A percentile compares a stretch with the other conserved stretches of the same genome.
Conservation (phyloP, 495 filamentous ascomycete genomes). For the Bathelium albidoporum region DNA sequence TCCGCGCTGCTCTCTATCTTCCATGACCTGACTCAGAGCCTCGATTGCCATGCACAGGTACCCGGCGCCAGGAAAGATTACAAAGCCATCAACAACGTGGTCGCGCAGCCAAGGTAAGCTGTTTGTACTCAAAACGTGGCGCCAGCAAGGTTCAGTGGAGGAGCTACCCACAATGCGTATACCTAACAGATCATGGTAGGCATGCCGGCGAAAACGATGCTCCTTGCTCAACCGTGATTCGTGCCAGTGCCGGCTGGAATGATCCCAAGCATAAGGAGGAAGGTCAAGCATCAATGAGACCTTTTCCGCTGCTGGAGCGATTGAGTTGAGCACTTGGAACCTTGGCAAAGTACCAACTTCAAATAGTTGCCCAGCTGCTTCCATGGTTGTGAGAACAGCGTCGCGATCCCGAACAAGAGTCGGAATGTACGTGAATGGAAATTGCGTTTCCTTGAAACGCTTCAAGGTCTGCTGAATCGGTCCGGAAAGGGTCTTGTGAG, state of each 20-base stretch:
- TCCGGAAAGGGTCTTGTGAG: constrained; percentile 8
- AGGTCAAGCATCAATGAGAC: not conserved
- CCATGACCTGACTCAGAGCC: not conserved
- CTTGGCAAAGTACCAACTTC: not conserved
- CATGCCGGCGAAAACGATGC: constrained; percentile 33
- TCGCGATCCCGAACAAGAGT: not conserved
- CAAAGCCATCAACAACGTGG: not conserved
- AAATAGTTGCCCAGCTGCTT: not conserved
- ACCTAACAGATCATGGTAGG: constrained; percentile 37
- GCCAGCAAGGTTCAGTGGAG: not conserved
- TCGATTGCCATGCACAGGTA: not conserved
- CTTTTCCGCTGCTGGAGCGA: not conserved
- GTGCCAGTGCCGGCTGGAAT: constrained; percentile 4
- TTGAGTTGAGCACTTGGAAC: too few species aligned
- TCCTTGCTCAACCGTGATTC: constrained; percentile 31
- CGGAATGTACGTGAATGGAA: not conserved
- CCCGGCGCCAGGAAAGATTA: not conserved
- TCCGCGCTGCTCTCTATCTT: too few species aligned
- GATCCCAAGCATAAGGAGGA: not conserved
- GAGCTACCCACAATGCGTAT: not conserved
- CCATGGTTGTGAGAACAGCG: not conserved
- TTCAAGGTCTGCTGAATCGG: not conserved
- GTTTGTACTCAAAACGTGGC: not conserved
- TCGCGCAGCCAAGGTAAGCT: not conserved
- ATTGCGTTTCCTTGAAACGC: too few species aligned